These are phyloP conservation scores for Cladosporium sp. DNA, from an alignment of 2,329 filamentous ascomycete genomes.

Conservation along the genomic window DNA sequence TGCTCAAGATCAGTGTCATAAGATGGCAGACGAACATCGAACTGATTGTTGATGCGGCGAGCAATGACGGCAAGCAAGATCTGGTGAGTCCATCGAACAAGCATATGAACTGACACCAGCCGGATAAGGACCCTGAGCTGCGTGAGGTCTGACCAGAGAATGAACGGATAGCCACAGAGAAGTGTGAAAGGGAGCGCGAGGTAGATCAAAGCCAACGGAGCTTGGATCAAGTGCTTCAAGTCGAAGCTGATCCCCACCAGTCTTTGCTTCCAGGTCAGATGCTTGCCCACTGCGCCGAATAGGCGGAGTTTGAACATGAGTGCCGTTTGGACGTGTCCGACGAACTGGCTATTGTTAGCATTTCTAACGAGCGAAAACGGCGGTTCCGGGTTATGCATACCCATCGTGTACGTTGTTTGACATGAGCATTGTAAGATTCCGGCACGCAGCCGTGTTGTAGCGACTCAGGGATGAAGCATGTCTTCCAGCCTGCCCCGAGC, in stretches of 20 bases:
- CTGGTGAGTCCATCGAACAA: constrained; percentile 16
- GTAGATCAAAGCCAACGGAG: constrained; percentile 14
- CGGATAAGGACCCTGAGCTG: constrained; percentile 15
- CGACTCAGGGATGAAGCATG: constrained; percentile 55
- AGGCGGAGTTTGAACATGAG: constrained; percentile 15
- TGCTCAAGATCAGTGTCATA: constrained; percentile 15
- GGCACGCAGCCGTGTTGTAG: constrained; percentile 58
- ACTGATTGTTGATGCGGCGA: constrained; percentile 4
- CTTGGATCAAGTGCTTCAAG: constrained; percentile 13
- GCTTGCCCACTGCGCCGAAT: constrained; percentile 10
- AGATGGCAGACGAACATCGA: constrained; percentile 11
- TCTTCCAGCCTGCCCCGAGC: constrained; percentile 58
- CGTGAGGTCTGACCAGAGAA: constrained; percentile 13
- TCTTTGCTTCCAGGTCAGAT: constrained; percentile 14
- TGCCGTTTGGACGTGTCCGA: constrained; percentile 15
- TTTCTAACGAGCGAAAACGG: neutral
- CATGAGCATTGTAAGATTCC: constrained; percentile 51
- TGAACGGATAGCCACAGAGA: constrained; percentile 14
- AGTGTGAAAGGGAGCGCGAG: constrained; percentile 14
- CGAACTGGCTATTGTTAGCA: constrained; percentile 5
- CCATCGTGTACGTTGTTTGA: constrained; percentile 56
- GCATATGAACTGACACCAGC: constrained; percentile 12
- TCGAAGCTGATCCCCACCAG: constrained; percentile 13
- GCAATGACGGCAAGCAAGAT: constrained; percentile 12
- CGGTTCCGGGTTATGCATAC: neutral